Base-by-base conservation (phyloP, 345 rosid species). In the Lenwebbia sp. region DNA sequence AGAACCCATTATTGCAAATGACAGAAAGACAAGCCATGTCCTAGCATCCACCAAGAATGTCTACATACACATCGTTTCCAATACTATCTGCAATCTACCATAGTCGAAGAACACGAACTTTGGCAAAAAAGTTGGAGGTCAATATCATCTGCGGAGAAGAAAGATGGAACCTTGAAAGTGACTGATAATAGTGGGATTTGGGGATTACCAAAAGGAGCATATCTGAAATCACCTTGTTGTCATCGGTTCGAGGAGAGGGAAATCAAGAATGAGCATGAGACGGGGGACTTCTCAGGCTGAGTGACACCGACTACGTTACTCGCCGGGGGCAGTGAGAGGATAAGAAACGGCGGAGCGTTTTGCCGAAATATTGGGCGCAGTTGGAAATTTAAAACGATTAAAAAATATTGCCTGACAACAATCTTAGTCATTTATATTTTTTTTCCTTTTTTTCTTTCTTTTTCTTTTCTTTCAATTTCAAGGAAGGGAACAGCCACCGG, bases 1-100 rank as follows among this genome's bases (percentile, higher is more conserved):
- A 90, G 41, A 91, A 90, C 75, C 93, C 95, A 90, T 87, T 88
- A 87, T 89, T 90, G 93, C 95, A 94, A 62, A 92, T 92, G 83
- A 91, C 88, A 90, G 84, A 90, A 87, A 90, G 85, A 58, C 91
- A 88, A 88, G 95, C 93, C 99, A 96, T 96, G 49, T 54, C 41
- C 54, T 49, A 75, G 50, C 21, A n/a, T 14, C 19, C 76, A 30
- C 15, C 60, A 22, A 56, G 55, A 82, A 83, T 22, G 17, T 26
- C 54, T 40, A 37, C 53, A 62, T 23, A 60, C 85, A 83, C 28
- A 60, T 49, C n/a, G 60, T 41, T 21, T 33, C 47, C 81, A 21
- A 70, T 9, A 10, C 47, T 44, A 85, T 30, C 54, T 26, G 30
- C 55, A 76, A 23, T 21, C 53, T 41, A 52, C 40, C 22, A 6